Percentiles rank a stretch among this genome's conserved stretches.
Conservation (phyloP, 495 filamentous ascomycete species). For the Lophiotrema nucula region DNA sequence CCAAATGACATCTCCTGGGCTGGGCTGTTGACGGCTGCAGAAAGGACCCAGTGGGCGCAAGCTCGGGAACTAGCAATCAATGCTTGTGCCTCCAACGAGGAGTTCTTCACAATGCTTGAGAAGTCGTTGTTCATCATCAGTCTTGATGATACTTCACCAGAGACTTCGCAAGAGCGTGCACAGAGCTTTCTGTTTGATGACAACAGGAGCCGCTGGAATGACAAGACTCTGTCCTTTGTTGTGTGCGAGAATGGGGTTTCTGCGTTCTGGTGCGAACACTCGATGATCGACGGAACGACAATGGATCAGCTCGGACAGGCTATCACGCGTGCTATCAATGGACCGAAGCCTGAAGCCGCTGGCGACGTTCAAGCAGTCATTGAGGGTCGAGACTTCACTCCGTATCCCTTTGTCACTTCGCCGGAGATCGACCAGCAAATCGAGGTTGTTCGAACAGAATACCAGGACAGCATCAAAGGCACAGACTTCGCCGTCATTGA, state of each 20-base stretch:
- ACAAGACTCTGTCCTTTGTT: neutral
- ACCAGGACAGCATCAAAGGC: neutral
- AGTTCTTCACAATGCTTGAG: neutral
- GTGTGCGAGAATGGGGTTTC: neutral
- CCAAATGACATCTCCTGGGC: neutral
- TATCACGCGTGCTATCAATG: neutral
- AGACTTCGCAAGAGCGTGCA: neutral
- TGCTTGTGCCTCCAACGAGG: neutral
- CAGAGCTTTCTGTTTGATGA: neutral
- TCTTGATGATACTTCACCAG: neutral
- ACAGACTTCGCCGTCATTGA: neutral
- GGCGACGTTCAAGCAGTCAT: neutral
- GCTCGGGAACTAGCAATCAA: neutral
- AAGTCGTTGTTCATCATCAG: neutral
- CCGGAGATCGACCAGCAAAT: neutral
- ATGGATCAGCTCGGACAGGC: neutral
- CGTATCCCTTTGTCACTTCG: neutral
- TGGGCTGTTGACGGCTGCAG: neutral
- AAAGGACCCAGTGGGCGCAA: neutral
- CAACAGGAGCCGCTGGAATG: neutral
- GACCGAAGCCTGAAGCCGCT: neutral
- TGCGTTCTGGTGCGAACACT: slow-evolving; percentile 1
- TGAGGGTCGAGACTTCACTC: neutral
- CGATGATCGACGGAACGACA: neutral
- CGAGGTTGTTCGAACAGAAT: neutral